These are phyloP conservation scores for Lentinula lateritia DNA, from an alignment of 768 basidiomycete species.

Conservation along the genomic window DNA sequence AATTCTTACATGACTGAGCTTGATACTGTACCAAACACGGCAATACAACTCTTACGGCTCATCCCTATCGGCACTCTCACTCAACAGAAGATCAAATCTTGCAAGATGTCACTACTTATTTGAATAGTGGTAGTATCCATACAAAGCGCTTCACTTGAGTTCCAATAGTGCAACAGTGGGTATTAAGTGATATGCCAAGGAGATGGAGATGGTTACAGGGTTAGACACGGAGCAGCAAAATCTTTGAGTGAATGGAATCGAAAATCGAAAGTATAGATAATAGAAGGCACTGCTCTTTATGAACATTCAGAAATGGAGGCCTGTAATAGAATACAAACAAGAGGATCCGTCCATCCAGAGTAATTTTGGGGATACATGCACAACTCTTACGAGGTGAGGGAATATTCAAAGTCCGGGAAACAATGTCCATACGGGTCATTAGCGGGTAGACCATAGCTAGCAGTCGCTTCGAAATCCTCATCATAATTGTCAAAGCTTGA, in stretches of 20 bases:
- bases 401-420: constrained; percentile 82
- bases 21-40: constrained; percentile 6
- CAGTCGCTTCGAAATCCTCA: constrained; percentile 55
- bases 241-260: too few relatives aligned
- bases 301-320: not conserved
- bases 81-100: too few relatives aligned
- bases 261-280: too few relatives aligned
- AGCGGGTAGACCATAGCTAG: constrained; percentile 52
- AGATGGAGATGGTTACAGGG: too few relatives aligned
- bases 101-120: too few relatives aligned
- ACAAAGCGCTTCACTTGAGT: too few relatives aligned
- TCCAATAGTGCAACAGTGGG: too few relatives aligned
- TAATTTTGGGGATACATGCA: not conserved
- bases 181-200: too few relatives aligned
- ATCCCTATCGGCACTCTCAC: too few relatives aligned
- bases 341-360: not conserved
- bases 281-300: too few relatives aligned
- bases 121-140: too few relatives aligned
- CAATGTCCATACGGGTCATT: constrained; percentile 58
- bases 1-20: constrained; percentile 25
- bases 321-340: not conserved
- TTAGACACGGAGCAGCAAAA: too few relatives aligned
- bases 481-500: constrained; percentile 73
- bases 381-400: constrained; percentile 17
- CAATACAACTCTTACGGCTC: not conserved